These are phyloP conservation scores for Aspergillus sclerotiicarbonarius DNA, from an alignment of 495 filamentous ascomycete species.

Conservation along the genomic window DNA sequence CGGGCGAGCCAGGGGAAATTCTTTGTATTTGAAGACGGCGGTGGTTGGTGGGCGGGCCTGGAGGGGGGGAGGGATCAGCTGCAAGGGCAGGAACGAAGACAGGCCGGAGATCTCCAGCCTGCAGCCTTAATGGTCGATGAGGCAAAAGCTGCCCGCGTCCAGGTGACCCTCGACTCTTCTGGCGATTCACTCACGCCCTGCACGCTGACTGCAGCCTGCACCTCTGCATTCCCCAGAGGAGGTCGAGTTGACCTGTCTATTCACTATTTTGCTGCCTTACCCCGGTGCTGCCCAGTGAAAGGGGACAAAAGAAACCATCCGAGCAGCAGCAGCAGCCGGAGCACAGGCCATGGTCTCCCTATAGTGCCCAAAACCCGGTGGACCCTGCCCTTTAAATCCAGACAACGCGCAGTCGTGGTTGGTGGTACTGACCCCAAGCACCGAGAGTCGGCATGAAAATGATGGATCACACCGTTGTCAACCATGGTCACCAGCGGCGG, in stretches of 20 bases:
- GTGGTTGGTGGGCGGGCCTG: background rate
- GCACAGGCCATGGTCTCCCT: background rate
- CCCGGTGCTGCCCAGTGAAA: background rate
- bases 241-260: background rate
- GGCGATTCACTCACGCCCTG: no score
- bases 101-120: constrained; percentile 4
- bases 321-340: background rate
- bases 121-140: constrained; percentile 3
- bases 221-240: no score
- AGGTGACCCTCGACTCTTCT: background rate
- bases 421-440: background rate
- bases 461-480: background rate
- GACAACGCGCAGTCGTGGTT: background rate
- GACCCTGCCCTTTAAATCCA: background rate
- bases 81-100: constrained; percentile 9
- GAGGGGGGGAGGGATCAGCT: constrained; percentile 6
- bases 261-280: constrained; percentile 1
- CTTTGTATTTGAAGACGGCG: constrained; percentile 1
- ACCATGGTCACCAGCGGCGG: background rate
- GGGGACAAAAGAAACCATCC: background rate
- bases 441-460: background rate
- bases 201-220: no score
- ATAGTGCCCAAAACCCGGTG: background rate
- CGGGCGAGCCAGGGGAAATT: background rate
- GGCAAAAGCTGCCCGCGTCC: background rate